These are phyloP conservation scores for Ammopiptanthus mongolicus DNA, from an alignment of 306 rosid genomes.

Conservation along the genomic window DNA sequence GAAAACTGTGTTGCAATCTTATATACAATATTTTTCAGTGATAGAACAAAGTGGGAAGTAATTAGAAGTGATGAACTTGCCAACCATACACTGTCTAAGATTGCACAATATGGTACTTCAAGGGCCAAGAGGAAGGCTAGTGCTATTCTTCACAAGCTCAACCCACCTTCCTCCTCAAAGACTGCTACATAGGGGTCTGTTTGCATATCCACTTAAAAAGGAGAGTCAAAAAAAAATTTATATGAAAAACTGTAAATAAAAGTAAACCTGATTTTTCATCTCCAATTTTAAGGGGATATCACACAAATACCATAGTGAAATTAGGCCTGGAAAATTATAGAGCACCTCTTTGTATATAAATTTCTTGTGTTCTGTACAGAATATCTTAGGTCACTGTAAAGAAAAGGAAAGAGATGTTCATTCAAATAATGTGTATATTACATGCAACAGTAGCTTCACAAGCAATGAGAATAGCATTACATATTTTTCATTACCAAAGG, in stretches of 20 bases:
- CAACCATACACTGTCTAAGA: constrained; percentile 26
- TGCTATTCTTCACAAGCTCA: constrained; percentile 39
- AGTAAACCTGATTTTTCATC: not conserved
- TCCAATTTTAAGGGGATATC: not conserved
- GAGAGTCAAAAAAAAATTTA: not conserved
- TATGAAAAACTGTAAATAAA: not conserved
- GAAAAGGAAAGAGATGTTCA: not conserved
- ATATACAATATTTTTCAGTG: constrained; percentile 5
- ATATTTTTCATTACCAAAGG: not conserved
- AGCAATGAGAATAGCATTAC: not conserved
- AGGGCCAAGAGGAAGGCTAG: constrained; percentile 56
- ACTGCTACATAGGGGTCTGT: constrained; percentile 26
- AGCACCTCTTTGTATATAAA: not conserved
- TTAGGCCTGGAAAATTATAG: not conserved
- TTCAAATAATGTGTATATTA: not conserved
- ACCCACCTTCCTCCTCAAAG: constrained; percentile 8
- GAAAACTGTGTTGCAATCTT: constrained; percentile 40
- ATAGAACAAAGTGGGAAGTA: constrained; percentile 27
- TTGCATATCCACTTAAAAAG: not conserved
- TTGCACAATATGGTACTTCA: constrained; percentile 34
- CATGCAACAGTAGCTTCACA: not conserved
- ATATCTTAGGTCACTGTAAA: not conserved
- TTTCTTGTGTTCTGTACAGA: constrained; percentile 1
- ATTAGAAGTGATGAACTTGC: constrained; percentile 36
- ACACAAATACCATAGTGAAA: not conserved